Base-by-base conservation (phyloP, 179 eudicot species). In the Amaranthus tricolor region DNA sequence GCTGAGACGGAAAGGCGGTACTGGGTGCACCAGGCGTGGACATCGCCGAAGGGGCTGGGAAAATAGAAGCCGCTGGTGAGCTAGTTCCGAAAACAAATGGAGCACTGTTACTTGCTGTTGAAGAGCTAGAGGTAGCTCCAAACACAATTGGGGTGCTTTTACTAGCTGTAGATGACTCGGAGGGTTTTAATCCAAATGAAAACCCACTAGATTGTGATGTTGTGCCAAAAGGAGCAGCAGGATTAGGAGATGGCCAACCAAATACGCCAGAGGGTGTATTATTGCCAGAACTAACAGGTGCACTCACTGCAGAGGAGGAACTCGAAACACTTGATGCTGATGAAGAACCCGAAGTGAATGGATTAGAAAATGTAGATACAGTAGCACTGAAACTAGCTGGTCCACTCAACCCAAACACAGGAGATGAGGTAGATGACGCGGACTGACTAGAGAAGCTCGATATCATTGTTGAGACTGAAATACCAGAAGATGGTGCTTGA, bases 341-440 rank as follows among this genome's bases (percentile, higher is more conserved):
- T 50, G 64, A 61, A 59, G 79, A 21, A 63, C 78, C 70, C n/a
- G 85, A 71, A 71, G 81, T 72, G 65, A 86, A 78, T 17, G 75
- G 68, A 62, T 73, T 79, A 55, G 87, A 53, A 31, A 82, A 79
- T 8, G 84, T 61, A 61, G 67, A 62, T 24, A 84, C 76, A 15
- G 84, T 74, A 79, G 81, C 60, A 72, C 80, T 70, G 8, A 83
- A 67, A n/a, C 78, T 68, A 53, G 84, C 6, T 45, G 73, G 17
- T 11, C 74, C 86, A 49, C 83, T 72, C 13, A 67, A 55, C 63
- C 85, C 88, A 50, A 81, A 78, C 2, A 58, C 63, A 45, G 82
- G 74, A 56, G 83, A 17, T 51, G 85, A 59, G 20, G 82, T 59
- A 68, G 91, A 78, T n/a, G 87, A 59, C 68, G 70, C 75, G 40